Base-by-base conservation (phyloP, 768 basidiomycete species). In the Omphalotus guepiniiformis region DNA sequence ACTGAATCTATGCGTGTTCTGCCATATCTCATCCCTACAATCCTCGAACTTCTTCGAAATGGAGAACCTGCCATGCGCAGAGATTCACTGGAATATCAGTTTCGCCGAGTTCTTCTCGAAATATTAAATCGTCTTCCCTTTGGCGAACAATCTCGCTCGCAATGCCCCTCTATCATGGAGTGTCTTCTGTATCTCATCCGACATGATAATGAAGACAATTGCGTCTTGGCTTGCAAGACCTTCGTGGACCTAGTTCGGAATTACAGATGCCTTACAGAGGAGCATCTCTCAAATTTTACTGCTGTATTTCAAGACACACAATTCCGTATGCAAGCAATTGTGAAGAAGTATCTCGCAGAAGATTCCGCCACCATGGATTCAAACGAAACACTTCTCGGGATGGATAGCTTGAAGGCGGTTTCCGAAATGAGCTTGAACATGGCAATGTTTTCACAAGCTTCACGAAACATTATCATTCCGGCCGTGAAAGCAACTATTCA, bases 201-300 rank as follows among this genome's bases (percentile, higher is more conserved):
- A 21, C 71, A 79, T 54, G 96, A 99, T 70, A 97, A 96, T 62
- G 96, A 99, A 67, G 96, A 99, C 62, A 94, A 93, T 59, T 96
- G 90, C 2, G 76, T 86, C 26, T 76, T 83, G 2, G 88, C 86
- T 47, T 91, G 93, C 76, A 98, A 97, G 68, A 87, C 84, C 47
- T 75, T 96, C 58, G 85, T 92, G 49, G 95, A 99, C 67, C 74
- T 93, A 18, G 79, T 89, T 58, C 82, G 95, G 40, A 80, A 76
- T 42, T 89, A 87, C 62, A 80, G 87, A 57, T 66, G 76, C 8
- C 68, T 87, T 39, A 79, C 80, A 13, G 90, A 91, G 53, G 82
- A 88, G 7, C 75, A 81, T 42, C 74, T 93, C 39, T 67, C 79
- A 29, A 86, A 91, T 42, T 93, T 95, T 67, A 78, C 93, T 50